Base-by-base conservation (phyloP, 441 rosid species). In the Hura crepitans region DNA sequence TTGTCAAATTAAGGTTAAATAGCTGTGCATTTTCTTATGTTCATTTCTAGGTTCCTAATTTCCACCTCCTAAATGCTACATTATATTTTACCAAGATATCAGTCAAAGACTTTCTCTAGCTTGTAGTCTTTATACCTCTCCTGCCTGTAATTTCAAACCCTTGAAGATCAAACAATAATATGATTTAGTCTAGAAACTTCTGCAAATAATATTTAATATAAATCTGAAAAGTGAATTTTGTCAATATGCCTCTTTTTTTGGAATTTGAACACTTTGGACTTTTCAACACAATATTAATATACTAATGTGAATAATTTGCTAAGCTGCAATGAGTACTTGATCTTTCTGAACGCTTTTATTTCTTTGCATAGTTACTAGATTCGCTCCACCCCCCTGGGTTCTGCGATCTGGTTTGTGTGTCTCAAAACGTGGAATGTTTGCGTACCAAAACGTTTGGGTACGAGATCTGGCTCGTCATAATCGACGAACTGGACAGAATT, bases 161-260 rank as follows among this genome's bases (percentile, higher is more conserved):
- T 30, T 45, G 42, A 42, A 18, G 33, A 68, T 68, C 27, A 68
- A 68, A 68, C 27, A 27, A 17, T 30, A 31, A 18, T 13, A n/a
- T n/a, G 35, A 25, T 23, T 2, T 8, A 46, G 39, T 27, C 22
- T n/a, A 35, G 59, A 33, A 22, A 27, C n/a, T 20, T 53, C 11
- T n/a, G 70, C 11, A 17, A 33, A 25, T 12, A 8, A 27, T 14
- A 42, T 25, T 55, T 25, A 67, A 39, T 22, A 5, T 53, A 25
- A 54, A 67, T 54, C 23, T 53, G 45, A 27, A 20, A 53, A 7
- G 10, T 22, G 1, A 37, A 23, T 22, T 37, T n/a, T n/a, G n/a
- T n/a, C n/a, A n/a, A n/a, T n/a, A n/a, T n/a, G n/a, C 8, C 9
- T 42, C 1, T 42, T 18, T 11, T 5, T 2, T 51, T 42, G 45